These are phyloP conservation scores for Cnidoscolus chayamansa DNA, from an alignment of 441 rosid genomes.

Conservation along the genomic window DNA sequence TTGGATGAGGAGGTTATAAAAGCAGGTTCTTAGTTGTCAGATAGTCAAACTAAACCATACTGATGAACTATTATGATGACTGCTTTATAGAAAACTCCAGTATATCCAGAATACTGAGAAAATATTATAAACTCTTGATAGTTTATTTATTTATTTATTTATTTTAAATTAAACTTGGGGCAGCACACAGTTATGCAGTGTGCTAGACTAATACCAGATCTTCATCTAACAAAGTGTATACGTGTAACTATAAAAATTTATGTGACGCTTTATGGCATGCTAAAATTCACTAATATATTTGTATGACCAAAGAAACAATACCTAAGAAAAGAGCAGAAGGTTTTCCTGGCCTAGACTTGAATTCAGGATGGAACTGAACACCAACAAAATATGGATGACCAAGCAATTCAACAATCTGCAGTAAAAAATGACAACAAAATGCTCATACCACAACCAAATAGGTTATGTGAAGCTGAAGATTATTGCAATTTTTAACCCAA, in stretches of 20 bases:
- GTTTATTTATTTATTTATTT: neutral
- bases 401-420: constrained; percentile 66
- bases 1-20: neutral
- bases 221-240: neutral
- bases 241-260: neutral
- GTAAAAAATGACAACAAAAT: constrained; percentile 20
- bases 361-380: constrained; percentile 91
- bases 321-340: constrained; percentile 88
- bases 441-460: constrained; percentile 12
- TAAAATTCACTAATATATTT: neutral
- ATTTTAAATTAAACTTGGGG: neutral
- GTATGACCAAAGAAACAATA: constrained; percentile 18
- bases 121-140: neutral
- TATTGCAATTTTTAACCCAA: constrained; percentile 3
- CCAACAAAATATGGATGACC: constrained; percentile 82
- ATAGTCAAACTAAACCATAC: neutral
- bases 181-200: neutral
- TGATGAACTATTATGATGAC: neutral
- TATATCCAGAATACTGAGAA: neutral
- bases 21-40: neutral
- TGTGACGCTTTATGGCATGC: neutral
- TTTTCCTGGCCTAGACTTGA: constrained; percentile 87
- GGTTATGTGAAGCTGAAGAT: neutral
- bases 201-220: too few species aligned
- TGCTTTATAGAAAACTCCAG: neutral